Base-by-base conservation (phyloP, 495 filamentous ascomycete species). In the Penicillium longicatenatum region DNA sequence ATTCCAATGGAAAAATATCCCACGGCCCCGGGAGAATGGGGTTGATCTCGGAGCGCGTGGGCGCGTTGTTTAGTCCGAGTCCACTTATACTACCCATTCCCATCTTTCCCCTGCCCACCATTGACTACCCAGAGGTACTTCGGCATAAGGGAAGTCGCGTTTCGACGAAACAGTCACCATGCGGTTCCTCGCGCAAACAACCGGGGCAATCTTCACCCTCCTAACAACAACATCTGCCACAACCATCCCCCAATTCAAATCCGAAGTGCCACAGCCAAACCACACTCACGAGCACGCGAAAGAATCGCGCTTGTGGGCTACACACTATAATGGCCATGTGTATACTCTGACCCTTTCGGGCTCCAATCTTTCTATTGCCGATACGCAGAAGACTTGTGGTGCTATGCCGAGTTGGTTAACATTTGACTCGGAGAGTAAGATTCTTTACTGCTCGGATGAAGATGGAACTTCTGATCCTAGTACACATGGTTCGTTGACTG, bases 401-500 rank as follows among this genome's bases (percentile, higher is more conserved):
- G 59, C 62, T 19, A 80, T 82, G 61, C 81, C 85, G n/a, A 82
- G 82, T 45, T 88, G 84, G 83, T 65, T 88, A 46, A 78, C 78
- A 8, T 73, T 82, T 33, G 84, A 96, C 67, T 17, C 72, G 14
- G 60, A 66, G 44, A 72, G 77, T 39, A 63, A 69, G 10, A 71
- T 78, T 10, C 63, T 89, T 21, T 89, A 86, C 73, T 87, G 84
- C 71, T 67, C 84, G 30, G 80, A 88, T 52, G 87, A 89, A 54
- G 79, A 85, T 55, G 87, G 88, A 20, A 60, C 59, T 0, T 64
- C 68, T 1, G 61, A 70, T 50, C 52, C 61, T 2, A 50, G 51
- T 4, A 65, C 55, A 9, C 62, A 70, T 37, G 70, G 73, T n/a
- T 67, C 72, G 0, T 19, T 76, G 47, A 72, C 63, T 2, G 59